Evolutionary conservation across 2,329 filamentous ascomycete species (phyloP).

Genomic region (Fusarium napiforme): DNA sequence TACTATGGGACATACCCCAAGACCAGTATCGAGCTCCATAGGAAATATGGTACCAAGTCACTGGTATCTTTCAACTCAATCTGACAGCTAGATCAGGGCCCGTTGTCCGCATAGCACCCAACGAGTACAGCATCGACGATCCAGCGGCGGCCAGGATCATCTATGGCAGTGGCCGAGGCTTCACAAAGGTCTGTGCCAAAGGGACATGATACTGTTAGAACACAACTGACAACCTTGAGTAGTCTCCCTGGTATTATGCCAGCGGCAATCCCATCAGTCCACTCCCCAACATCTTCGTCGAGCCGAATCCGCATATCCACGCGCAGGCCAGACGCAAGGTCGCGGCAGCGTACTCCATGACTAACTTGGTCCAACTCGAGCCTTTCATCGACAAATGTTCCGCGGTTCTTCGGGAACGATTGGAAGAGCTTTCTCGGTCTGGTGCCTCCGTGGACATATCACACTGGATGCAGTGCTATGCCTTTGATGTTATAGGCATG

Average conservation of each 20-base stretch:
- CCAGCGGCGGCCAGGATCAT: not conserved
- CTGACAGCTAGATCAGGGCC: not conserved
- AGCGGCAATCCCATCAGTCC: not conserved
- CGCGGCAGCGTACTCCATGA: not conserved
- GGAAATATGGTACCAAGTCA: not conserved
- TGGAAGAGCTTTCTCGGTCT: not conserved
- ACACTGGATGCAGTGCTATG: not conserved
- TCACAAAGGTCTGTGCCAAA: not conserved
- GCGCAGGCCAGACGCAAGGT: not conserved
- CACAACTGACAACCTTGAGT: rapidly evolving
- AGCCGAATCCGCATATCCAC: not conserved
- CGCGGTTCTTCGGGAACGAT: not conserved
- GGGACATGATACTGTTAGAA: rapidly evolving
- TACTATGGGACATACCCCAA: not conserved
- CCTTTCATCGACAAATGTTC: not conserved
- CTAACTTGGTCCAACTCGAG: not conserved
- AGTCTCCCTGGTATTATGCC: not conserved
- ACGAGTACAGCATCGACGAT: not conserved
- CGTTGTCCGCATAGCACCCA: not conserved
- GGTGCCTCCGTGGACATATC: not conserved
- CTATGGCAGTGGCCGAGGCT: not conserved
- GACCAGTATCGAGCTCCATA: not conserved
- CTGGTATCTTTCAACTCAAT: rapidly evolving
- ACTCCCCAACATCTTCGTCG: not conserved
- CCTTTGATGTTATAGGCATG: not conserved